Conservation (phyloP, 164 flowering plant species). For the Pachysandra terminalis region DNA sequence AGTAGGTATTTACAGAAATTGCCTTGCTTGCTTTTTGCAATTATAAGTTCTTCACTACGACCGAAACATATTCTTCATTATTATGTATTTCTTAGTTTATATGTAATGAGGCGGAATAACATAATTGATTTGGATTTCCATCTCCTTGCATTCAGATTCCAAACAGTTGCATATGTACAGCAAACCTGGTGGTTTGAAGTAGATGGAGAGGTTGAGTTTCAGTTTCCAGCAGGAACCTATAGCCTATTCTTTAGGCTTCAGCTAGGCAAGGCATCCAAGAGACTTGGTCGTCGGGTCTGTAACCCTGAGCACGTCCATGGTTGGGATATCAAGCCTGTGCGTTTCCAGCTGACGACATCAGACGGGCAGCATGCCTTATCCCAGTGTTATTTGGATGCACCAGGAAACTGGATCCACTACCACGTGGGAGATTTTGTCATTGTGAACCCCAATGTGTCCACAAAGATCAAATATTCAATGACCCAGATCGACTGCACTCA, state of each 20-base stretch:
- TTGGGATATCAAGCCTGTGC: slow-evolving; percentile 64
- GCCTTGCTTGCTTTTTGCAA: too few relatives aligned
- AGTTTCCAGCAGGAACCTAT: slow-evolving; percentile 56
- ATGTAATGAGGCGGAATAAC: too few relatives aligned
- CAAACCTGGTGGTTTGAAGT: slow-evolving; percentile 85
- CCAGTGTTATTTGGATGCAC: slow-evolving; percentile 39
- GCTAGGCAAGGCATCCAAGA: slow-evolving; percentile 39
- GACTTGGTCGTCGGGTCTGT: slow-evolving; percentile 54
- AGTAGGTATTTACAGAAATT: too few relatives aligned
- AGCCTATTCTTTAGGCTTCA: slow-evolving; percentile 57
- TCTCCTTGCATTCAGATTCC: slow-evolving; percentile 32
- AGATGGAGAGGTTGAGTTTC: slow-evolving; percentile 63
- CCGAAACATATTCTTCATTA: too few relatives aligned
- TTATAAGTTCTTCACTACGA: too few relatives aligned
- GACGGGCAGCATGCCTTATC: slow-evolving; percentile 50
- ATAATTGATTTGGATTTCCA: too few relatives aligned
- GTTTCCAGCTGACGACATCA: slow-evolving; percentile 55
- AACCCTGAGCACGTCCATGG: slow-evolving; percentile 63
- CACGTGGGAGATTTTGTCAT: slow-evolving; percentile 57
- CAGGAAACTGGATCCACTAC: slow-evolving; percentile 54
- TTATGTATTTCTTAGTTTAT: too few relatives aligned
- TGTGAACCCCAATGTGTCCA: slow-evolving; percentile 15
- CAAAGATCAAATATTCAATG: slow-evolving; percentile 57
- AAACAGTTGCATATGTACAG: slow-evolving; percentile 56
- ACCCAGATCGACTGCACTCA: slow-evolving; percentile 79